Base-by-base conservation (phyloP, 2,329 filamentous ascomycete species). In the Chrysoporthe puriensis region DNA sequence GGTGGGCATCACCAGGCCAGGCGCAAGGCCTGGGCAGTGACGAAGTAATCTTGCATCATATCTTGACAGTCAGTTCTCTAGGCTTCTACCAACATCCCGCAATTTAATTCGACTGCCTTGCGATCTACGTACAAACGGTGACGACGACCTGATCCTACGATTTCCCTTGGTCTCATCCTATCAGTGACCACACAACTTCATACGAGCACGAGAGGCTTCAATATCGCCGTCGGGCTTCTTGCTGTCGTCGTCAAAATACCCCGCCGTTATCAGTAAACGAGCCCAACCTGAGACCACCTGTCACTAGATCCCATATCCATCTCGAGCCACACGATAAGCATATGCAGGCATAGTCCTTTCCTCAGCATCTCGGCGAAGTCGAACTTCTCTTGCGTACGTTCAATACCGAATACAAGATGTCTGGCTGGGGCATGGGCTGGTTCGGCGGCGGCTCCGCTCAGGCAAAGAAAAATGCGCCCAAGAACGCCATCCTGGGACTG, bases 401-500 rank as follows among this genome's bases (percentile, higher is more conserved):
- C n/a, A 16, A 58, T 6, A 7, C 32, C 50, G 32, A 18, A 36
- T 44, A 60, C 75, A 83, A 74, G 71, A 90, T 90, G 88, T 90
- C 84, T 71, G 84, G 84, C 59, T 70, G 68, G 68, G 68, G 68
- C 82, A 92, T 92, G 91, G 89, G 91, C 82, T 97, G 94, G 93
- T 97, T 97, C 79, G 94, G 95, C 81, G 93, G 93, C 76, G 93
- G 93, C 76, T 87, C 88, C 75, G 90, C 90, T 74, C 90, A 94
- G 82, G 93, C 93, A 86, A 90, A 90, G 83, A 97, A 96, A 84
- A 93, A 97, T 82, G 91, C 89, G 69, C 93, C 96, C 67, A 99
- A 99, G 87, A 96, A 97, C 84, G 96, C 96, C 73, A 99, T 99
- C 76, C 85, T 99, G 67, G 88, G 88, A 69, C 84, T 99, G 76